Base-by-base conservation (phyloP, 345 rosid genomes). In the Erucastrum elatum region DNA sequence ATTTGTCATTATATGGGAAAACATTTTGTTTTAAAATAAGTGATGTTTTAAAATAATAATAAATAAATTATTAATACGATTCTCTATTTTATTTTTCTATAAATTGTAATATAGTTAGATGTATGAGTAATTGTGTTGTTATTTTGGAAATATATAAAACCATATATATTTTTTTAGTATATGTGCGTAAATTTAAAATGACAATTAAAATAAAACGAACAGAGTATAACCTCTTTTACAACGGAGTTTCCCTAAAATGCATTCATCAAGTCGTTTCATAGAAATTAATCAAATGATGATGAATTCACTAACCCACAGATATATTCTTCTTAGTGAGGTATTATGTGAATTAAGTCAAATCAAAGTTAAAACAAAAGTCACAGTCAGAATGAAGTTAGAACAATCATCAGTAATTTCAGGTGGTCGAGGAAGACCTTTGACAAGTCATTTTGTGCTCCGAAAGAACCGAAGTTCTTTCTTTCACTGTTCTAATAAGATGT, bases 211-310 rank as follows among this genome's bases (percentile, higher is more conserved):
- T 21, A 21, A 21, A 21, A 21, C 21, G 21, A 21, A 21, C 21
- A 21, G 21, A 21, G 21, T 11, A 41, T 3, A 3, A 3, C 3
- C 9, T 41, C 9, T 41, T 41, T 41, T 11, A 27, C 61, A 30
- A 41, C 37, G 12, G n/a, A 29, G 66, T 75, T 56, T 75, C 78
- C 27, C 41, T 41, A 41, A 41, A 41, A 41, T 41, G 49, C 49
- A 41, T 65, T n/a, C 39, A 51, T 34, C 39, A 34, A 37, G 27
- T 13, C 2, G 27, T 51, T 44, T 56, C 12, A 56, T 21, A 16
- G 60, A 55, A 17, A 6, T 55, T 26, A 55, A 29, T 29, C 30
- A 55, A 17, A 6, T 55, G 60, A 55, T 55, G 26, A 55, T 55
- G 11, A 55, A 16, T 55, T 55, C 26, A 55, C 60, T 16, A 51